A percentile compares a stretch with the other conserved stretches of the same genome.
These are phyloP conservation scores for Prunus mira DNA, from an alignment of 306 rosid species.

Conservation along the genomic window DNA sequence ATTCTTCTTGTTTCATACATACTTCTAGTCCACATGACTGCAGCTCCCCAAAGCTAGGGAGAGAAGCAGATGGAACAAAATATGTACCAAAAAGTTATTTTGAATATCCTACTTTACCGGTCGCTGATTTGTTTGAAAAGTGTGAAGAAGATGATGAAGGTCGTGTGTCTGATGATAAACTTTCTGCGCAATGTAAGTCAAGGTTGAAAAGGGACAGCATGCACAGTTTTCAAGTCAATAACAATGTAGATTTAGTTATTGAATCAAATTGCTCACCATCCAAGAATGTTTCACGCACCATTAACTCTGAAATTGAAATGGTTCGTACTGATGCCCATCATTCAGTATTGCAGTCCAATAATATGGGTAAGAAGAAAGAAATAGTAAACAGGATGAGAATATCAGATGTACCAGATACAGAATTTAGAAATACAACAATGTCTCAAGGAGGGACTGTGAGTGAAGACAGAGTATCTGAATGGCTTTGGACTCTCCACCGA, in stretches of 20 bases:
- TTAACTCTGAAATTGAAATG: constrained; percentile 55
- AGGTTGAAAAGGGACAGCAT: constrained; percentile 57
- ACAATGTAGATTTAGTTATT: constrained; percentile 65
- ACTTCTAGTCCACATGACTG: constrained; percentile 42
- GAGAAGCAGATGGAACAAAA: constrained; percentile 53
- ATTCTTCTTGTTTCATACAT: constrained; percentile 31
- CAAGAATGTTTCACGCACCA: constrained; percentile 32
- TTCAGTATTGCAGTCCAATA: constrained; percentile 30
- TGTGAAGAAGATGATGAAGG: constrained; percentile 39
- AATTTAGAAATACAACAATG: constrained; percentile 34
- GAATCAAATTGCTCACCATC: constrained; percentile 56
- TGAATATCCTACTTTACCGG: constrained; percentile 67
- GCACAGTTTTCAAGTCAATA: constrained; percentile 72
- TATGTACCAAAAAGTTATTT: constrained; percentile 41
- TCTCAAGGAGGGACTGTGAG: constrained; percentile 40
- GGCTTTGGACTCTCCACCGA: constrained; percentile 97
- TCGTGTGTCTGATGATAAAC: constrained; percentile 30
- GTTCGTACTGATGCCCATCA: constrained; percentile 46
- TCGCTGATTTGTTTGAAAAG: constrained; percentile 60
- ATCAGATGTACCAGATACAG: constrained; percentile 67
- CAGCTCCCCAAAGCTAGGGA: constrained; percentile 40
- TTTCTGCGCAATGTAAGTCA: constrained; percentile 30
- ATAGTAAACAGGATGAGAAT: constrained; percentile 54
- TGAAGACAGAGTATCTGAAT: constrained; percentile 77
- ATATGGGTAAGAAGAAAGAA: constrained; percentile 35